Base-by-base conservation (phyloP, 2,329 filamentous ascomycete genomes). In the Chrysoporthe austroafricana region DNA sequence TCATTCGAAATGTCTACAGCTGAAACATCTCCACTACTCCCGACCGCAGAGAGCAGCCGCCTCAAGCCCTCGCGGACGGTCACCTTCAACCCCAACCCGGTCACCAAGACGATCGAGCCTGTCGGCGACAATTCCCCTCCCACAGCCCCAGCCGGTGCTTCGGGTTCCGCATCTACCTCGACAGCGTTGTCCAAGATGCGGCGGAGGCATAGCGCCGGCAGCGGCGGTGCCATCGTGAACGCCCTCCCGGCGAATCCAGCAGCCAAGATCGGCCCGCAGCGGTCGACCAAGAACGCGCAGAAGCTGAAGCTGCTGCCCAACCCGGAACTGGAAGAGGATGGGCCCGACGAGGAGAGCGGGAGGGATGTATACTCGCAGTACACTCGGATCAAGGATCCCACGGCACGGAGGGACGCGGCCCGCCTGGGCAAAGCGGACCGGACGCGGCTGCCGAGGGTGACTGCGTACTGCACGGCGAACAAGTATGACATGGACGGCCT, bases 331-430 rank as follows among this genome's bases (percentile, higher is more conserved):
- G 92, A 87, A 46, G 91, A 92, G 36, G 92, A 94, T 56, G 88
- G 84, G 73, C 84, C 71, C 7, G 94, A 98, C 70, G 95, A 97
- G 75, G 95, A 97, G 79, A 96, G 93, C 74, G 94, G 94, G 11
- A 86, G 94, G 71, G 96, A 99, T 77, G 96, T 99, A 43, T 99
- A 99, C 81, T 95, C 94, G 36, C 96, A 99, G 78, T 98, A 97
- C 78, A 97, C 95, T 9, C 88, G 96, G 57, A 99, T 99, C 80
- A 98, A 98, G 78, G 96, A 99, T 76, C 94, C 95, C 0, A 97
- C 91, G 0, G 96, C 96, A 9, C 85, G 96, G 70, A 88, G 96
- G 74, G 95, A 98, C 83, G 96, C 96, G 18, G 96, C 96, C 39
- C 85, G 94, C 66, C 80, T 99, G 52, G 96, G 96, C 48, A 99